These are phyloP conservation scores for Hericium erinaceus DNA, from an alignment of 768 basidiomycete genomes.

Conservation along the genomic window DNA sequence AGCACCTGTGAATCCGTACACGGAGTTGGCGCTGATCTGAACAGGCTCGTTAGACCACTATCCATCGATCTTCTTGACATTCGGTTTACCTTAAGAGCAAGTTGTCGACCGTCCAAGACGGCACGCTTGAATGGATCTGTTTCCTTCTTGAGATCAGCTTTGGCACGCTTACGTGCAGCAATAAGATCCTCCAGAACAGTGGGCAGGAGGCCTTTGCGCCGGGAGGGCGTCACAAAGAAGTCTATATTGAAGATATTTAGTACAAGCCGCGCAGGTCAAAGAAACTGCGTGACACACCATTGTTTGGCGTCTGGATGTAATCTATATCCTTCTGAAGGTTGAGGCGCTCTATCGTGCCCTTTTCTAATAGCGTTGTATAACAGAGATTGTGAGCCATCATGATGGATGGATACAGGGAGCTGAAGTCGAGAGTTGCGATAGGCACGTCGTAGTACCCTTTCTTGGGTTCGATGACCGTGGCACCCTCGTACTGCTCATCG, in stretches of 20 bases:
- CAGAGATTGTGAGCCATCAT: slow-evolving; percentile 99
- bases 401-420: slow-evolving; percentile 96
- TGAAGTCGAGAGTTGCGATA: slow-evolving; percentile 97
- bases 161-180: slow-evolving; percentile 87
- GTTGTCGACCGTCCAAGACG: slow-evolving; percentile 92
- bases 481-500: slow-evolving; percentile 98
- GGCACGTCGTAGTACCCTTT: slow-evolving; percentile 95
- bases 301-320: slow-evolving; percentile 93
- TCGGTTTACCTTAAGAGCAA: slow-evolving; percentile 76
- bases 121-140: slow-evolving; percentile 96
- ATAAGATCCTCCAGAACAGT: slow-evolving; percentile 91
- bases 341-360: slow-evolving; percentile 65
- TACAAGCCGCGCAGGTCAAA: background rate
- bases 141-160: slow-evolving; percentile 93
- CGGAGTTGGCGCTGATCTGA: slow-evolving; percentile 96
- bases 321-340: slow-evolving; percentile 76
- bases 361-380: slow-evolving; percentile 92
- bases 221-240: slow-evolving; percentile 64
- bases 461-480: slow-evolving; percentile 95
- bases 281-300: slow-evolving; percentile 42
- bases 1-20: slow-evolving; percentile 98
- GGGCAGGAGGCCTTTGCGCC: slow-evolving; percentile 84
- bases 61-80: no score
- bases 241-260: slow-evolving; percentile 39
- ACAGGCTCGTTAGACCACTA: background rate